Base-by-base conservation (phyloP, 225 moss, liverwort and hornwort genomes). In the Marchantia polymorpha region DNA sequence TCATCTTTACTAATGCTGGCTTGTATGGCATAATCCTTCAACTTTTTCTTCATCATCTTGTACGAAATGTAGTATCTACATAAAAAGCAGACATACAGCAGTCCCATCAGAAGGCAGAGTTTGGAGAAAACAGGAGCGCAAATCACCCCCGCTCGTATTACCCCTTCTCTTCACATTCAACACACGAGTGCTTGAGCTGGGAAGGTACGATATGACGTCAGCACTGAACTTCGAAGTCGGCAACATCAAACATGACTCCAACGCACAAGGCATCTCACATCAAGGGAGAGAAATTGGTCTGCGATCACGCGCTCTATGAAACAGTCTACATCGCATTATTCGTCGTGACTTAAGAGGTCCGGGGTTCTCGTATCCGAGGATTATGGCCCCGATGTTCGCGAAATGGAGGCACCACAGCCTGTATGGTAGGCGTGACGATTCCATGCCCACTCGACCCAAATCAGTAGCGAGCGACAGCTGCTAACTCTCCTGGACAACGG, bases 41-140 rank as follows among this genome's bases (percentile, higher is more conserved):
- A 88, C 69, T 86, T 91, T 81, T 75, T 87, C 87, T 94, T 96
- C 92, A 96, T 92, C 83, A 83, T 50, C 82, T 91, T 92, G 88
- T 96, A 96, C 30, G 91, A 88, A 65, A 94, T 92, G 84, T 96
- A 96, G 77, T 96, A 91, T 22, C 94, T 96, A 82, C 86, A 80
- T 39, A 26, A 19, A 11, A 54, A 17, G 46, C 29, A 27, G 17
- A 75, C 19, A 39, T 11, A 55, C 55, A 58, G 30, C 8, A 51
- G 25, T 52, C 25, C 15, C 54, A 20, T 47, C 69, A 39, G 39
- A 39, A 39, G 39, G 39, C 39, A 39, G 39, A 39, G 2, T 39
- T 39, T 5, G 39, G 39, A 39, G 39, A 39, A 39, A 5, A 39
- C 39, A 39, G 39, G 39, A 39, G 39, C 5, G 39, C 39, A 39